Evolutionary conservation across 2,329 filamentous ascomycete genomes (phyloP).

Genomic region (Exophiala xenobiotica): DNA sequence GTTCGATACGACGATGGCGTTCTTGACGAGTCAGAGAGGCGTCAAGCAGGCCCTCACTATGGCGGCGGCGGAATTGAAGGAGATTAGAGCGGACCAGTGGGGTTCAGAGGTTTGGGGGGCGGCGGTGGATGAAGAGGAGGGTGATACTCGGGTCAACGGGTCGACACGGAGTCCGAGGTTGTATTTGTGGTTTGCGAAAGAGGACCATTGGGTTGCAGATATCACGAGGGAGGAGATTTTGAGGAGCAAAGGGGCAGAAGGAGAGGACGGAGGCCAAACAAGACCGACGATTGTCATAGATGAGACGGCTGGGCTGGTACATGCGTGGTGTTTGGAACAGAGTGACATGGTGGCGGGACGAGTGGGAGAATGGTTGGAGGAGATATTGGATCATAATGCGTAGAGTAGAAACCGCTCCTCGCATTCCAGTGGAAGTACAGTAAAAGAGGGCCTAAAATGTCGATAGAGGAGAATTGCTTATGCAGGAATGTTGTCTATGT

Average conservation of each 20-base stretch:
- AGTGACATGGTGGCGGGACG: constrained; percentile 53
- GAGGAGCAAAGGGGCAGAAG: constrained; percentile 38
- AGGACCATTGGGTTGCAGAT: constrained; percentile 63
- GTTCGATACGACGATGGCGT: constrained; percentile 50
- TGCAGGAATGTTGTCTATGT: no score
- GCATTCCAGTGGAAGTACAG: no score
- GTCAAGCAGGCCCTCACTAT: constrained; percentile 59
- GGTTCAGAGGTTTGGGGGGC: constrained; percentile 60
- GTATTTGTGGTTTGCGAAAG: constrained; percentile 59
- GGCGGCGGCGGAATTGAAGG: constrained; percentile 57
- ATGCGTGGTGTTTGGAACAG: constrained; percentile 58
- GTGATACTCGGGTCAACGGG: no score
- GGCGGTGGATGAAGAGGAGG: constrained; percentile 16
- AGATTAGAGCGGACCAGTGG: constrained; percentile 59
- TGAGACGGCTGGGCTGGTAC: constrained; percentile 51
- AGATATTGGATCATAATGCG: no score
- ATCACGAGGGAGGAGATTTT: constrained; percentile 58
- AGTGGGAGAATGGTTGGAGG: constrained; percentile 49
- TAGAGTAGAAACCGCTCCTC: no score
- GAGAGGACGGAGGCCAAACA: constrained; percentile 21
- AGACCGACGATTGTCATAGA: constrained; percentile 57
- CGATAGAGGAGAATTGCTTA: no score
- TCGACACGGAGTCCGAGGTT: no score
- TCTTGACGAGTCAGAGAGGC: constrained; percentile 50
- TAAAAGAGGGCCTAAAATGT: no score